Base-by-base conservation (phyloP, 2,329 filamentous ascomycete genomes). In the Xylaria sp. region DNA sequence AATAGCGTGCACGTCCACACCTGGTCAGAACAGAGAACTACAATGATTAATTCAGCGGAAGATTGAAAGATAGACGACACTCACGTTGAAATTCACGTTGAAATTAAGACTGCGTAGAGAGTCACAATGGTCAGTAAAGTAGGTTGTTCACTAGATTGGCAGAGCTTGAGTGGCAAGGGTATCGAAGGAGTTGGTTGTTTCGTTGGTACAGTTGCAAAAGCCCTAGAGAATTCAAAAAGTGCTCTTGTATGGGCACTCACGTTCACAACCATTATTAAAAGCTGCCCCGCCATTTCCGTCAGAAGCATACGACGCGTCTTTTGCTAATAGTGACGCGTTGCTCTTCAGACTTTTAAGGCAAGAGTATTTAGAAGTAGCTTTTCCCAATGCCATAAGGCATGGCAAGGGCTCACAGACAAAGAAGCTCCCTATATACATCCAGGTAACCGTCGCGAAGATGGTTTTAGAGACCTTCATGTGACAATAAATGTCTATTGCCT, bases 291-390 rank as follows among this genome's bases (percentile, higher is more conserved):
- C 51, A 38, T 15, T 38, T n/a, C 54, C 54, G n/a, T 17, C 20
- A 58, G 20, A 31, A 40, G 6, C 36, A 40, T 44, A 44, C 31
- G 58, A 51, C 58, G 58, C 58, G 58, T 26, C 17, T 36, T 60
- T 17, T 15, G 13, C 13, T 13, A 26, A 15, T 11, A 40, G 13
- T 17, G 58, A 60, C 26, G 58, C 44, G 17, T 33, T 36, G 4
- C 48, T 60, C 11, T 33, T 49, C n/a, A 13, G 36, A 46, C 4
- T n/a, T 44, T 7, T 20, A 31, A 59, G 40, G 26, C 38, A 44
- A 31, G 38, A 59, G 38, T 26, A 7, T 31, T n/a, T 38, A 4
- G 38, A 31, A 28, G 23, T 31, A 59, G 3, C 56, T 46, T 44
- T 42, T 1, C 23, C 4, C 4, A 4, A 40, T 15, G 36, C 36